phyloP scores from a whole-genome alignment of 441 rosid genomes.

The Pelargonium cotyledonis region DNA sequence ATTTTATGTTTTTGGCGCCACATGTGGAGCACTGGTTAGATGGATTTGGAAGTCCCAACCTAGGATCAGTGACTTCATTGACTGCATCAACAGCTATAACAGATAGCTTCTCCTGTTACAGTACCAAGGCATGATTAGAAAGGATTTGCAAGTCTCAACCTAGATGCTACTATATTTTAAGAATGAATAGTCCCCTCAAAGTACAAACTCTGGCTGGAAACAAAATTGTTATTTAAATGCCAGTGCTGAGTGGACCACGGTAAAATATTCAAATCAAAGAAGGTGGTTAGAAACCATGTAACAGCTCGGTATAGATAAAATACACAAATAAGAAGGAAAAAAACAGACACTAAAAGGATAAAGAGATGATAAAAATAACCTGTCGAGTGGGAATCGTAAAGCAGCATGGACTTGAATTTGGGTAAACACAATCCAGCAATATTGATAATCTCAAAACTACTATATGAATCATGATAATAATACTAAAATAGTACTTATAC shows the following conservation, averaged over 20 bases:
- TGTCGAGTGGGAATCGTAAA: no score
- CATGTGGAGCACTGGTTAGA: constrained; percentile 55
- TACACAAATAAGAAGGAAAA: neutral
- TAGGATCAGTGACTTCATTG: constrained; percentile 62
- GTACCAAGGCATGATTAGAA: constrained; percentile 14
- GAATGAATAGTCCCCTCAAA: constrained; percentile 1
- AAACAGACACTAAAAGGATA: neutral
- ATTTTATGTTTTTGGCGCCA: constrained; percentile 48
- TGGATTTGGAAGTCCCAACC: constrained; percentile 78
- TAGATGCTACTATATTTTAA: neutral
- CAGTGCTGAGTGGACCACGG: neutral
- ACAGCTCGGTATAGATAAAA: neutral
- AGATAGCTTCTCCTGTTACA: constrained; percentile 54
- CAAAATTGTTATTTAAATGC: neutral
- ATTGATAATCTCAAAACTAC: neutral
- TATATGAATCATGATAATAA: neutral
- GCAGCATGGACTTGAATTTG: neutral
- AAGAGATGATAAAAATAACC: neutral
- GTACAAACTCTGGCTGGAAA: neutral
- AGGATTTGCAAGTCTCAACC: neutral
- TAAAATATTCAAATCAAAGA: constrained; percentile 1
- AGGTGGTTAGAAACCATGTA: neutral
- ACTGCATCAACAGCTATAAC: constrained; percentile 37
- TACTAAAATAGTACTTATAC: neutral
- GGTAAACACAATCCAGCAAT: neutral